Base-by-base conservation (phyloP, 78 protist species). In the Dictyostelium purpureum region DNA sequence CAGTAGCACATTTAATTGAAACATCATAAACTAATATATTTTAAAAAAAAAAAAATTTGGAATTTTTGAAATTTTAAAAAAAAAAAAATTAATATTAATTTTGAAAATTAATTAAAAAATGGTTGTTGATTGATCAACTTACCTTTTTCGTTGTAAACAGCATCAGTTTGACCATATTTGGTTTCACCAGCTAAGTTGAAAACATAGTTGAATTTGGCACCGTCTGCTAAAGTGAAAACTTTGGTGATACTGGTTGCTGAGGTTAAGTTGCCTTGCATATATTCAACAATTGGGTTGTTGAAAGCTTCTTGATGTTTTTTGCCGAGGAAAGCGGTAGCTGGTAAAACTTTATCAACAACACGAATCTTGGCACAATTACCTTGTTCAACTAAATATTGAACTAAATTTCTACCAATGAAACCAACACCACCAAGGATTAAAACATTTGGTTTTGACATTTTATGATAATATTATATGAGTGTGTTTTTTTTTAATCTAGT, bases 401-500 rank as follows among this genome's bases (percentile, higher is more conserved):
- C 96, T 45, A 98, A 93, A 67, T 98, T 79, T 74, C 98, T 93
- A n/a, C 99, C 99, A 40, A 97, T 80, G 85, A 97, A 97, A 33
- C 99, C 99, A 47, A 69, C 66, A 51, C 99, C 99, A 19, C 99
- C 99, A 14, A 98, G 96, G 6, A 98, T 57, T 26, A 98, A 94
- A 11, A 97, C 96, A 31, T 79, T 67, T 21, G 97, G 94, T 54
- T 96, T 96, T 3, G 51, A 11, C 61, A 35, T 51, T 59, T 65
- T 93, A 57, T 52, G 31, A 52, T 69, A 37, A 51, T 70, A 18
- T 56, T 56, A 24, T 56, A 56, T 56, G 1, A 19, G 19, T 56
- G 1, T 56, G 19, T 56, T 56, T 14, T n/a, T 18, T 24, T 24
- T 67, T 37, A 37, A 67, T 67, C 51, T 67, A 67, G 75, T 67